Base-by-base conservation (phyloP, 1,139 yeast genomes). In the Suhomyces anneliseae region DNA sequence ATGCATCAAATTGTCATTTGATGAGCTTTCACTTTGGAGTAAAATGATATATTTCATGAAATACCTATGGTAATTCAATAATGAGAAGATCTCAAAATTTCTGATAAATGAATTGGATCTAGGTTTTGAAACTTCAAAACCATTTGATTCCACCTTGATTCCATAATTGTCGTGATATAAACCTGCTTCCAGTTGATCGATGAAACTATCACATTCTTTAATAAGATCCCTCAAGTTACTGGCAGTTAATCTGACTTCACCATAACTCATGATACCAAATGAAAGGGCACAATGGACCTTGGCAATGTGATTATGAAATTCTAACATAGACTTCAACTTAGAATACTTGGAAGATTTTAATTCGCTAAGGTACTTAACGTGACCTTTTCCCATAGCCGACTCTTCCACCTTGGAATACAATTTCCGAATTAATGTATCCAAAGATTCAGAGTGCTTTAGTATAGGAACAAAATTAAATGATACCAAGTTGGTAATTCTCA, bases 21-120 rank as follows among this genome's bases (percentile, higher is more conserved):
- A 57, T 12, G 51, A 48, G 19, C 69, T 74, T 53, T 74, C 79
- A 10, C 64, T 60, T 51, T 74, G 78, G 24, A 74, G 55, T 42
- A 72, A 57, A 29, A 69, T 56, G 4, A 72, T 48, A 44, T 68
- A 69, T 7, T 65, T 54, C 52, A 72, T 51, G 43, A 61, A 72
- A 36, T 68, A 58, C 40, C 65, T 59, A 34, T 69, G 58, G 49
- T 70, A 71, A 34, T 60, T 62, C 27, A 74, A 54, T 27, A 66
- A 57, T n/a, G 60, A 53, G n/a, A 53, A 54, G 4, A 55, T 51
- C 51, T 74, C 78, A 38, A 65, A 61, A 34, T 51, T 54, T 29
- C 63, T 52, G 4, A 54, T 45, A 19, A 47, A 45, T 27, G 27
- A 14, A 8, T 36, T 36, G 19, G 41, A 31, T n/a, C 19, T 31